Percentiles rank a stretch among this genome's conserved stretches.
Conservation (phyloP, 2,329 filamentous ascomycete species). For the Rhytidhysteron rufulum region DNA sequence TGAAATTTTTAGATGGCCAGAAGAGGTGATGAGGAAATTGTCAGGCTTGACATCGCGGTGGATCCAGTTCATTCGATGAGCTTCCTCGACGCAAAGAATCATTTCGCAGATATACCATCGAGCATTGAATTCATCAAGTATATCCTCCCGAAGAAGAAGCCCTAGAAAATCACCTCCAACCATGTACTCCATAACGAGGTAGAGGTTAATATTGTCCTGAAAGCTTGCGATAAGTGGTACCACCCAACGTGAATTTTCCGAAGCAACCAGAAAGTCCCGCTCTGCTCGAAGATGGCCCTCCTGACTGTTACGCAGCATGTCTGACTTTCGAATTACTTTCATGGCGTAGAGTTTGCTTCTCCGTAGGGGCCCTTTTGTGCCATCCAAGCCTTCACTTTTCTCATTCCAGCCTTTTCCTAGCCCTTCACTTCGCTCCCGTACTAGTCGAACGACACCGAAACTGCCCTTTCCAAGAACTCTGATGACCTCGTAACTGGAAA, state of each 20-base stretch:
- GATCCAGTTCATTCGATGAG: conserved; percentile 83
- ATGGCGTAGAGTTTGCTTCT: conserved; percentile 72
- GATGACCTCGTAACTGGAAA: conserved; percentile 72
- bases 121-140: conserved; percentile 72
- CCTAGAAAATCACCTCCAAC: conserved; percentile 92
- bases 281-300: conserved; percentile 91
- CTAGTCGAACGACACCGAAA: conserved; percentile 86
- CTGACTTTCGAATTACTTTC: conserved; percentile 93
- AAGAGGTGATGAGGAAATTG: conserved; percentile 87
- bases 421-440: conserved; percentile 58
- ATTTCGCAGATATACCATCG: conserved; percentile 93
- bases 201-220: conserved; percentile 78
- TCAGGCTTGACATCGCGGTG: conserved; percentile 96
- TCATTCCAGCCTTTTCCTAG: conserved; percentile 8
- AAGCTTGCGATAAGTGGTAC: conserved; percentile 86
- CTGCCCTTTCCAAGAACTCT: conserved; percentile 88
- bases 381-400: conserved; percentile 11
- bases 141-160: conserved; percentile 77
- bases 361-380: conserved; percentile 3
- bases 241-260: conserved; percentile 85
- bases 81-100: conserved; percentile 91
- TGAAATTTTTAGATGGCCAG: conserved; percentile 89
- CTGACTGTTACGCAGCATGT: conserved; percentile 87
- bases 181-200: conserved; percentile 98
- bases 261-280: conserved; percentile 84